Conservation (phyloP, 2,329 filamentous ascomycete genomes). For the Cladosporium austrohemisphaericum region DNA sequence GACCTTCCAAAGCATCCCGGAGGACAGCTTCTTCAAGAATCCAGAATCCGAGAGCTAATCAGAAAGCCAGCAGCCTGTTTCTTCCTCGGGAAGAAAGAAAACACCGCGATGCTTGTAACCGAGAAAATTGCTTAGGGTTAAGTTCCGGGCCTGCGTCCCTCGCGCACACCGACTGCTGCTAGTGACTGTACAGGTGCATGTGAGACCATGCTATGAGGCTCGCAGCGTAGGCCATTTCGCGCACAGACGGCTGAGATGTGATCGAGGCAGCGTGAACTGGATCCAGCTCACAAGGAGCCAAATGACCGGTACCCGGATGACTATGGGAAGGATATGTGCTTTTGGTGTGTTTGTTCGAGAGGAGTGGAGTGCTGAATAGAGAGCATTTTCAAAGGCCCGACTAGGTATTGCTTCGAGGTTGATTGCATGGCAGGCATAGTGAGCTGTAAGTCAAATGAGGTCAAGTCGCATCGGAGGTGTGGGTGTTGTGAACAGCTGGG, state of each 20-base stretch:
- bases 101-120: constrained; percentile 52
- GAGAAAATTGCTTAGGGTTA: constrained; percentile 85
- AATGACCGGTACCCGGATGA: constrained; percentile 71
- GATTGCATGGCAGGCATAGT: not conserved
- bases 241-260: constrained; percentile 27
- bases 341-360: constrained; percentile 26
- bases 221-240: constrained; percentile 23
- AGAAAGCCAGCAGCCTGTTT: constrained; percentile 61
- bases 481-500: not conserved
- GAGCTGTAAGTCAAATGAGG: not conserved
- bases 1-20: constrained; percentile 18
- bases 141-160: constrained; percentile 76
- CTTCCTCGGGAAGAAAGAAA: constrained; percentile 22
- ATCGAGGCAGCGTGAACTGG: constrained; percentile 35
- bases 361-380: constrained; percentile 1
- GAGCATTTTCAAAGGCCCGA: constrained; percentile 6
- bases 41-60: constrained; percentile 22
- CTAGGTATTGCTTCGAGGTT: not conserved
- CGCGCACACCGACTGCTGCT: constrained; percentile 20
- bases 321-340: constrained; percentile 75
- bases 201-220: constrained; percentile 58
- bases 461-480: not conserved
- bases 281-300: constrained; percentile 40
- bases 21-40: constrained; percentile 5
- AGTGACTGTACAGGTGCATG: constrained; percentile 27